Evolutionary conservation across 257 asterid genomes (phyloP).

Genomic region (Knoxia roxburghii): DNA sequence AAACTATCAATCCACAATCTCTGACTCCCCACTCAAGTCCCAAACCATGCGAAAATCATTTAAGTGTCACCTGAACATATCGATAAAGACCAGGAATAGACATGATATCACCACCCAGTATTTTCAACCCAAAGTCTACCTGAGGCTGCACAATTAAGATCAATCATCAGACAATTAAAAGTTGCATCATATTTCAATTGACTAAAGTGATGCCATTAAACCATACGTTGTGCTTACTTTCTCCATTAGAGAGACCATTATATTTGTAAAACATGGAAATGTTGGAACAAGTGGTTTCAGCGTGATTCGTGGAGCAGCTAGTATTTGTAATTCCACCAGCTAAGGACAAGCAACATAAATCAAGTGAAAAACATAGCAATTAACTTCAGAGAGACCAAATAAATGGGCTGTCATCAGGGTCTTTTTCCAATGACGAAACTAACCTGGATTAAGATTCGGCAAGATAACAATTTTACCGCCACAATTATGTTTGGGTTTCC

Average conservation of each 20-base stretch:
- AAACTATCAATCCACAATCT: not conserved
- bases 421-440: slow-evolving; percentile 19
- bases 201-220: not conserved
- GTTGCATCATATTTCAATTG: not conserved
- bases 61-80: slow-evolving; percentile 56
- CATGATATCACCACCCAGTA: slow-evolving; percentile 81
- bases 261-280: slow-evolving; percentile 69
- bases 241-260: slow-evolving; percentile 60
- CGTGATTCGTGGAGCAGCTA: slow-evolving; percentile 59
- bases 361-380: slow-evolving; percentile 5
- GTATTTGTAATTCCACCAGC: slow-evolving; percentile 78
- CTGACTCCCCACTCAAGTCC: not conserved
- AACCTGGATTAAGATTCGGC: slow-evolving; percentile 57
- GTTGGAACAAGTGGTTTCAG: slow-evolving; percentile 71
- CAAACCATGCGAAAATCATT: not conserved
- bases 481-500: slow-evolving; percentile 72
- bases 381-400: slow-evolving; percentile 1
- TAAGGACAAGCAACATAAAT: slow-evolving; percentile 27
- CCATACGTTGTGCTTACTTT: slow-evolving; percentile 38
- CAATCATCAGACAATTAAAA: not conserved
- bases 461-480: slow-evolving; percentile 41
- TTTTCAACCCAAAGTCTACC: slow-evolving; percentile 73
- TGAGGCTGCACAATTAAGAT: slow-evolving; percentile 48
- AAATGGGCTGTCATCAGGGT: slow-evolving; percentile 2
- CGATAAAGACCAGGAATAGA: slow-evolving; percentile 79